A percentile compares a stretch with the other conserved stretches of the same genome.
These are phyloP conservation scores for Chloromonas sp. DNA, from an alignment of 163 green algal species.

Conservation along the genomic window DNA sequence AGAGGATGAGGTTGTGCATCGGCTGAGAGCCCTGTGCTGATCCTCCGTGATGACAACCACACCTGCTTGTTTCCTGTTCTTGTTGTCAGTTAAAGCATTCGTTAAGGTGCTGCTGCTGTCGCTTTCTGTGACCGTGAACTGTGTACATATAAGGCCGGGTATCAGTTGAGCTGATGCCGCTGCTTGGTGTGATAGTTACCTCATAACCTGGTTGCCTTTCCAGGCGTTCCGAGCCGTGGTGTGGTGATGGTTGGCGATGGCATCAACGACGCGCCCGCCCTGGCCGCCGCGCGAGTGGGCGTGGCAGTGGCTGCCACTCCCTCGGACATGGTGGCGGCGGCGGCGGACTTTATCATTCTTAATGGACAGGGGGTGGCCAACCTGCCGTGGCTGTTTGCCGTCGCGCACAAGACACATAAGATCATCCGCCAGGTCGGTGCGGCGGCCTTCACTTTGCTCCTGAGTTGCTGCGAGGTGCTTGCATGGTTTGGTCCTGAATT, in stretches of 20 bases:
- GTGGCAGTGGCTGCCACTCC: conserved; percentile 67
- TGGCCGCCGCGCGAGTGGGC: conserved; percentile 67
- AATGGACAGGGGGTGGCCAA: conserved; percentile 57
- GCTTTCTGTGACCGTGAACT: too few species aligned
- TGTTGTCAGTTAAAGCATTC: too few species aligned
- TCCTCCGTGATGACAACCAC: too few species aligned
- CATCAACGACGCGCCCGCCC: conserved; percentile 86
- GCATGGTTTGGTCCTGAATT: neutral
- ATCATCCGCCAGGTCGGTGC: conserved; percentile 49
- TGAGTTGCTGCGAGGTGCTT: neutral
- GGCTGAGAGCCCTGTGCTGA: too few species aligned
- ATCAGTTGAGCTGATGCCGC: too few species aligned
- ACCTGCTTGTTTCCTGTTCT: too few species aligned
- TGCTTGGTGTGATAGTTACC: too few species aligned
- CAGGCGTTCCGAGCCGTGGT: neutral
- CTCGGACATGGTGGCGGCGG: conserved; percentile 58
- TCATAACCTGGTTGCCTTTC: too few species aligned
- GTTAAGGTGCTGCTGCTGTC: too few species aligned
- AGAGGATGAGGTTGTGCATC: too few species aligned
- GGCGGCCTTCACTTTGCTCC: neutral
- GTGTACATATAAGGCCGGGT: too few species aligned
- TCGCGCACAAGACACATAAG: conserved; percentile 50
- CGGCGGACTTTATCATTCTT: conserved; percentile 76
- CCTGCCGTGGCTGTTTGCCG: conserved; percentile 72
- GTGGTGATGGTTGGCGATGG: conserved; percentile 90